Base-by-base conservation (phyloP, 1,284 basidiomycete genomes). In the Dichomitus squalens region DNA sequence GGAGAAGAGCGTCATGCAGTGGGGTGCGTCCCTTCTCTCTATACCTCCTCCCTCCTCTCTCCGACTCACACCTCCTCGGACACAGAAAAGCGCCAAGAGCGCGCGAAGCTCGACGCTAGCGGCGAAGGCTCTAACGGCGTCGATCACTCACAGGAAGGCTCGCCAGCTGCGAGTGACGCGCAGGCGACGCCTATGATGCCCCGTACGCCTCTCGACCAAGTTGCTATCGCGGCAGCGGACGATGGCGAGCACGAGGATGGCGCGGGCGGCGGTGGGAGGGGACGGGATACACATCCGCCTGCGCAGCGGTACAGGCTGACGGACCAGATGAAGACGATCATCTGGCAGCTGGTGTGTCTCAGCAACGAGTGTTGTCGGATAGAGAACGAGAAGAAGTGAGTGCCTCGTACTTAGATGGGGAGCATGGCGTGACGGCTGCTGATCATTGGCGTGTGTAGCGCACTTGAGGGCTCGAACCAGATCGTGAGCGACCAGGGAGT, bases 301-400 rank as follows among this genome's bases (percentile, higher is more conserved):
- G 75, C 76, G 59, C 87, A 88, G 75, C 84, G 84, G 70, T 92
- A 87, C 66, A 75, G 87, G 14, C 72, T 92, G 74, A 90, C 87
- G 49, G 90, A 93, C 60, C 71, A 73, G 63, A 91, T 93, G 87
- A 89, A 90, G 77, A 73, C 71, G 29, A 81, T 84, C 48, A 83
- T 92, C 61, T 93, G 90, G 90, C 83, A 88, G 72, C 76, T 92
- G 7, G 90, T 93, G 41, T 77, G 85, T 66, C 70, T 93, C 59
- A 91, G 88, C 70, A 92, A 92, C 66, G 90, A 92, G 74, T 85
- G 85, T 55, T 90, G 87, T 72, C 74, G 88, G 64, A 73, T 93
- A 70, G 89, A 91, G 75, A 92, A 92, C 67, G 88, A 92, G 82
- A 92, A 91, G 73, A 90, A 90, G 89, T 92, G 68, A 31, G 88